phyloP scores from a whole-genome alignment of 352 stramenopile species.

The Phytophthora quininea region DNA sequence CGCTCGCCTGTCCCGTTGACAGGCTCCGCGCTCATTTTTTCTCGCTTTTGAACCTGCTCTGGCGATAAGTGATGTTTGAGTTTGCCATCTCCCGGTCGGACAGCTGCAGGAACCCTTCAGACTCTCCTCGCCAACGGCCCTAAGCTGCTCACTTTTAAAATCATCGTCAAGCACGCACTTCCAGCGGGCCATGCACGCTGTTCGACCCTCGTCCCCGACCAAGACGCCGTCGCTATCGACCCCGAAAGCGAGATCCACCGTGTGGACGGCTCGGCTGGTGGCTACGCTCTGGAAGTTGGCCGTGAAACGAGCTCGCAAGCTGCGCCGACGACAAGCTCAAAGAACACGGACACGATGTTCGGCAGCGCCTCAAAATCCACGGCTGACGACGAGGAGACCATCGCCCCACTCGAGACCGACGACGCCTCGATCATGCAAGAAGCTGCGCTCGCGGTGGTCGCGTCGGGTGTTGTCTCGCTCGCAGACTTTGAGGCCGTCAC shows the following conservation, averaged over 20 bases:
- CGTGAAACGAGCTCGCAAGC: constrained; percentile 24
- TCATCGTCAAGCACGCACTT: constrained; percentile 6
- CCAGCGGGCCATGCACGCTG: constrained; percentile 10
- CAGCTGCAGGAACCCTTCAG: constrained; percentile 13
- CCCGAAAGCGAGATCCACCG: constrained; percentile 11
- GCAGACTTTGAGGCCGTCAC: constrained; percentile 35
- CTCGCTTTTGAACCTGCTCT: constrained; percentile 15
- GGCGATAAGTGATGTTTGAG: not conserved
- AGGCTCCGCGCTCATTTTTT: constrained; percentile 14
- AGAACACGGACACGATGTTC: constrained; percentile 12
- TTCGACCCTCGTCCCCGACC: constrained; percentile 13
- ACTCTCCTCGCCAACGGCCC: not conserved
- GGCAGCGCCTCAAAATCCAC: not conserved
- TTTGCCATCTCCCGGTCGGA: not conserved
- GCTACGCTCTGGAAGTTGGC: constrained; percentile 36
- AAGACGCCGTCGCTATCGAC: constrained; percentile 13
- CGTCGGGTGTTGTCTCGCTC: constrained; percentile 32
- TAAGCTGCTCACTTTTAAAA: constrained; percentile 28
- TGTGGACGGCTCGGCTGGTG: constrained; percentile 34
- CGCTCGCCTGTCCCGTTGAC: constrained; percentile 3
- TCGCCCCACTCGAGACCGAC: constrained; percentile 3
- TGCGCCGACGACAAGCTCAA: constrained; percentile 6
- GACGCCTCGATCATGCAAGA: constrained; percentile 32
- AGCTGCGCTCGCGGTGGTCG: constrained; percentile 28
- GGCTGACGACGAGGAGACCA: not conserved